A percentile compares a stretch with the other conserved stretches of the same genome.
These are phyloP conservation scores for Elymus sibiricus DNA, from an alignment of 176 grass and related monocot genomes.

Conservation along the genomic window DNA sequence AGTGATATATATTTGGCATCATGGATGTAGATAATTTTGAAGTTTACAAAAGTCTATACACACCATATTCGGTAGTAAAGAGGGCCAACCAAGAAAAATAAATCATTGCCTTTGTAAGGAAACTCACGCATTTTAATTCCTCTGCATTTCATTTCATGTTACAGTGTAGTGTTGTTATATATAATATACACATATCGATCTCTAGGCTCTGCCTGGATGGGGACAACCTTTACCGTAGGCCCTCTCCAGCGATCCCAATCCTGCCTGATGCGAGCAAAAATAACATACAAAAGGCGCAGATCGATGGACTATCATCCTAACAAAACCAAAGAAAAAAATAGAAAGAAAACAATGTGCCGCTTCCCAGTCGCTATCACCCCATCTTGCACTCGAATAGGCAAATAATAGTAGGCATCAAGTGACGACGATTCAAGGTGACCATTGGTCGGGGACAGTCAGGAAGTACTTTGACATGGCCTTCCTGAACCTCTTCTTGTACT, in stretches of 20 bases:
- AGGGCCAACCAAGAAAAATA: too few relatives aligned
- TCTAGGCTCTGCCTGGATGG: constrained; percentile 20
- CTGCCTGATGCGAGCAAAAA: constrained; percentile 50
- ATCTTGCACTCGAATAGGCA: constrained; percentile 5
- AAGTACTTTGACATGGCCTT: constrained; percentile 99
- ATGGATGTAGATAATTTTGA: too few relatives aligned
- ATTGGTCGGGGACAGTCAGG: constrained; percentile 82
- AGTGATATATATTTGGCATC: too few relatives aligned
- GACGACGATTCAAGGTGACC: constrained; percentile 44
- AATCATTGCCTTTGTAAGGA: not conserved
- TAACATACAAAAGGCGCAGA: constrained; percentile 54
- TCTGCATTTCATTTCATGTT: constrained; percentile 38
- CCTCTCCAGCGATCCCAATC: constrained; percentile 23
- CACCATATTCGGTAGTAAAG: too few relatives aligned
- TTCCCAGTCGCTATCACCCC: constrained; percentile 23
- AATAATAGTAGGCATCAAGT: constrained; percentile 29
- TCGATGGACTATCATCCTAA: constrained; percentile 38
- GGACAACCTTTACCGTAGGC: not conserved
- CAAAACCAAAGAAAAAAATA: not conserved
- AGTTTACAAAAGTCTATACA: too few relatives aligned
- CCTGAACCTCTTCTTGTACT: constrained; percentile 97
- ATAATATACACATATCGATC: constrained; percentile 48
- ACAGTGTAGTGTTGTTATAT: constrained; percentile 11
- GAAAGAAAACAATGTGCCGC: not conserved
- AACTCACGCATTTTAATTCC: constrained; percentile 24